phyloP scores from a whole-genome alignment of 2,329 filamentous ascomycete species.

The Lizonia empirigonia region DNA sequence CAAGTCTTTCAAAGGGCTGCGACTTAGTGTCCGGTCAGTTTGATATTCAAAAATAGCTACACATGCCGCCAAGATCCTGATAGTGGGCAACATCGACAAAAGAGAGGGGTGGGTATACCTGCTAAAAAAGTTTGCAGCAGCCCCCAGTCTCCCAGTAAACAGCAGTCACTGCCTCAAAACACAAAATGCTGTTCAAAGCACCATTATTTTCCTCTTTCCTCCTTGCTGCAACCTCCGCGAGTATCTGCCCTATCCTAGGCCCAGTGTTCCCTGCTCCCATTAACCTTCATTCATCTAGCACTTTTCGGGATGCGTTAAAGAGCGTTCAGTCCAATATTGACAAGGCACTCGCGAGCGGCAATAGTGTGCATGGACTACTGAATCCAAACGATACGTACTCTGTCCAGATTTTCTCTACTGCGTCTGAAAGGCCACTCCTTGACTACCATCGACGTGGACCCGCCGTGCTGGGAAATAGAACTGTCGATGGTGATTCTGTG shows the following conservation, averaged over 20 bases:
- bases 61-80: neutral
- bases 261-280: constrained; percentile 16
- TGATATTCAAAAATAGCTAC: neutral
- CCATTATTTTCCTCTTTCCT: neutral
- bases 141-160: neutral
- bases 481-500: constrained; percentile 49
- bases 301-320: constrained; percentile 6
- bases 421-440: constrained; percentile 5
- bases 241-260: constrained; percentile 15
- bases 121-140: neutral
- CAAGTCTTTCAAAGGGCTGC: neutral
- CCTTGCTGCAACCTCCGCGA: neutral
- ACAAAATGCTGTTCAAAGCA: neutral
- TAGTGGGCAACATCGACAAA: neutral
- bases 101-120: neutral
- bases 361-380: constrained; percentile 11
- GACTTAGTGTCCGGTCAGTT: neutral
- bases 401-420: constrained; percentile 19
- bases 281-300: neutral
- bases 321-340: constrained; percentile 4
- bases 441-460: constrained; percentile 18
- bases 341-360: constrained; percentile 10
- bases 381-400: constrained; percentile 17
- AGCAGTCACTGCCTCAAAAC: neutral
- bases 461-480: constrained; percentile 6